Base-by-base conservation (phyloP, 495 filamentous ascomycete species). In the Podospora pseudocomata region DNA sequence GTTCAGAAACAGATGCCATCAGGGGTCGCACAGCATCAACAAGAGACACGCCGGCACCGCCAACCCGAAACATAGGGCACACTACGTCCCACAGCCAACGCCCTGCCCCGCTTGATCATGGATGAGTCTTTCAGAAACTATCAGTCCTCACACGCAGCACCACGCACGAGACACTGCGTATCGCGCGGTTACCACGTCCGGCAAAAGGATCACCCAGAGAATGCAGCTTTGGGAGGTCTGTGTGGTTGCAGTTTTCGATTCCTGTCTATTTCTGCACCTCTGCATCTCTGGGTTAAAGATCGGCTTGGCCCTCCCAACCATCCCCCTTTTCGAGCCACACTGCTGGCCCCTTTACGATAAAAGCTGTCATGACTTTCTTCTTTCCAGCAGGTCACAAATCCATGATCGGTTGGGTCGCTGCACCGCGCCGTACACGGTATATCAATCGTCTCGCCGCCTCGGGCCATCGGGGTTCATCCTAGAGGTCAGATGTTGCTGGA, bases 381-480 rank as follows among this genome's bases (percentile, higher is more conserved):
- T 26, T 26, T 58, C 55, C 55, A 26, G 55, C 55, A 58, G 23
- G n/a, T 58, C 39, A 49, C 9, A 49, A 23, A 58, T 58, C 3
- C 15, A 19, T 26, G 20, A 18, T 57, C 54, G 54, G 20, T 57
- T 7, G 11, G 16, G 20, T 57, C 15, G 7, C 58, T 28, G 23
- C 59, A n/a, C 59, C 59, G 16, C 27, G 59, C 28, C 59, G 59
- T 61, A 27, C 39, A 49, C 39, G 39, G 39, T 5, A 49, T 13
- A 49, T 49, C 39, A 18, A 49, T 49, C 39, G 15, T 49, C 28
- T 63, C 61, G 28, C 34, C 61, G 61, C 61, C 61, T 63, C 61
- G 61, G 61, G 61, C 34, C 61, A 34, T 63, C 59, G 39, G 39
- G 39, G 39, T 49, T 49, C 39, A 13, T 49, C 39, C 39, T 49